Evolutionary conservation across 768 basidiomycete genomes (phyloP).

Genomic region (Mycena epipterygia): DNA sequence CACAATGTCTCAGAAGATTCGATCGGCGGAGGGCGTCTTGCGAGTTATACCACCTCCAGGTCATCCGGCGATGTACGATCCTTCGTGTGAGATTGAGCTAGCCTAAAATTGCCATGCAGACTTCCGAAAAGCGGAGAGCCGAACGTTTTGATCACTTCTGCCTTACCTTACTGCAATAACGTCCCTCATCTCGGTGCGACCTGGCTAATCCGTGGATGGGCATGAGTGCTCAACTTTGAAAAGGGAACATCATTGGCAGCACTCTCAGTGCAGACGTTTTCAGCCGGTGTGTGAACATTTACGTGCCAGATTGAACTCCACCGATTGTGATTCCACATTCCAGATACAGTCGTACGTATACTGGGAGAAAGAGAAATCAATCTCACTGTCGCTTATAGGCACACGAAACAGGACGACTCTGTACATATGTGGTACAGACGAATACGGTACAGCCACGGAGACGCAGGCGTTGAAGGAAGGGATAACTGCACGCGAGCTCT

Average conservation of each 20-base stretch:
- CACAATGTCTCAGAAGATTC: constrained; percentile 67
- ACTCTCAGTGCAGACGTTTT: constrained; percentile 97
- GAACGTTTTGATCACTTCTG: constrained; percentile 94
- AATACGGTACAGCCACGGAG: constrained; percentile 99
- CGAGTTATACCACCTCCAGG: constrained; percentile 68
- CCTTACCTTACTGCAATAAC: constrained; percentile 96
- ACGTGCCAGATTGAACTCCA: neutral
- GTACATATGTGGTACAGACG: constrained; percentile 98
- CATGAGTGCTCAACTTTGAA: constrained; percentile 25
- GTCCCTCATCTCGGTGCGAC: constrained; percentile 94
- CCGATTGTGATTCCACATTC: constrained; percentile 2
- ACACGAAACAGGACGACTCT: constrained; percentile 91
- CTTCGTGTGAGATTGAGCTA: constrained; percentile 27
- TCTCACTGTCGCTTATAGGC: constrained; percentile 49
- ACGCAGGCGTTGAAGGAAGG: constrained; percentile 95
- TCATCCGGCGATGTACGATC: constrained; percentile 60
- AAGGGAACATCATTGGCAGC: constrained; percentile 94
- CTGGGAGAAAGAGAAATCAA: neutral
- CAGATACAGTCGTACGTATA: constrained; percentile 72
- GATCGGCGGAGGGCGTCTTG: constrained; percentile 63
- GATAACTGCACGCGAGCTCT: constrained; percentile 82
- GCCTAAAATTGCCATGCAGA: constrained; percentile 44
- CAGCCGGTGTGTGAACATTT: constrained; percentile 79
- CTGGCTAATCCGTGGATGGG: constrained; percentile 30
- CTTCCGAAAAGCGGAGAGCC: constrained; percentile 87